Evolutionary conservation across 2,329 filamentous ascomycete genomes (phyloP), one percentile per base, ranked within the genome.

Genomic region (Cytospora chrysosperma): DNA sequence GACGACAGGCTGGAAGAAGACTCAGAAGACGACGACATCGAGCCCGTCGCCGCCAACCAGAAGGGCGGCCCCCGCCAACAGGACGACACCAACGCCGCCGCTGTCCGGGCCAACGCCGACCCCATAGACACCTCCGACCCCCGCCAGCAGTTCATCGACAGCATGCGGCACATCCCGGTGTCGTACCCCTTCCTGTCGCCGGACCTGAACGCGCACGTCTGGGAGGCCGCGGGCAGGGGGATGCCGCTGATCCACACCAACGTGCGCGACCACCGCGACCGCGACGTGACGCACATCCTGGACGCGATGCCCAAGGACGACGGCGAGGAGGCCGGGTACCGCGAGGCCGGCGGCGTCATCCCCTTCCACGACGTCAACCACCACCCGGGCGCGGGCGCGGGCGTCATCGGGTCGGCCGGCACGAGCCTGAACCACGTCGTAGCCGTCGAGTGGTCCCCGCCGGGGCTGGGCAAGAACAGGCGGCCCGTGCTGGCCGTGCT

Each of bases 381-480:
- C 2, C 70, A 72, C n/a, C 73, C 72, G 50, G 82, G 82, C 13
- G 81, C 79, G 4, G 83, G 82, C 0, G 71, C 69, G 5, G 79
- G 79, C 3, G 67, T 76, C 2, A 77, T 85, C 43, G 81, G 81
- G 0, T 78, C 78, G 19, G 76, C 78, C 2, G 83, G 82, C 4
- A 76, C 76, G 54, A 80, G 81, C 4, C 75, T 87, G 68, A 85
- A 83, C 66, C 84, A 87, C 67, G 78, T 83, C 19, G 77, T 85
- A 17, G 73, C 76, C 10, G 67, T 86, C 24, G 81, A 78, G 55
- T 87, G 85, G 85, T 86, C 84, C n/a, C 84, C 84, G 0, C 74
- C 73, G n/a, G 82, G 82, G 1, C 72, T 87, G n/a, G 84, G 85
- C 1, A 77, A 78, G 49, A 85, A 85, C 68, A 71, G 78, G 9